phyloP scores from a whole-genome alignment of 192 early-diverging fungal species.

The Entophlyctis luteolus region DNA sequence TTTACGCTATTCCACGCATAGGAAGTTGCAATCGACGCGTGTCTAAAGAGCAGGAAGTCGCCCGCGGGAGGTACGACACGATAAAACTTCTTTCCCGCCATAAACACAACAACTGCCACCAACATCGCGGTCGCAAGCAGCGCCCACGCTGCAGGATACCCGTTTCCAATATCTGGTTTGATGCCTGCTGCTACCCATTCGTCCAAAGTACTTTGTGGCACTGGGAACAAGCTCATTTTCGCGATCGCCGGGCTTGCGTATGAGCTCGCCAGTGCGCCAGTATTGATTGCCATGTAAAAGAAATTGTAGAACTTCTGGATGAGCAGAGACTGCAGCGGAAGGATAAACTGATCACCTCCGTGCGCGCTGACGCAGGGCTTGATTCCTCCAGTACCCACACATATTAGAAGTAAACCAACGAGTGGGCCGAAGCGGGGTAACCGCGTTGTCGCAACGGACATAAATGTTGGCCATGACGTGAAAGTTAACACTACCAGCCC shows the following conservation, averaged over 20 bases:
- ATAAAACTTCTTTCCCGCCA: slow-evolving; percentile 50
- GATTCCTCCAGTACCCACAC: slow-evolving; percentile 62
- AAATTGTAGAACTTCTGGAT: slow-evolving; percentile 56
- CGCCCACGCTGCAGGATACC: slow-evolving; percentile 45
- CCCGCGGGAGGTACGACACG: slow-evolving; percentile 62
- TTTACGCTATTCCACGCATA: slow-evolving; percentile 9
- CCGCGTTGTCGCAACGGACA: slow-evolving; percentile 8
- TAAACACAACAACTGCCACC: slow-evolving; percentile 45
- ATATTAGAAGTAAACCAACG: slow-evolving; percentile 44
- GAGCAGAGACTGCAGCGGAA: slow-evolving; percentile 39
- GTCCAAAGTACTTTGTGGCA: background rate
- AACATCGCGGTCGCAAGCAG: slow-evolving; percentile 43
- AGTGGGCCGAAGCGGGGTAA: slow-evolving; percentile 21
- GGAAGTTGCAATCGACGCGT: slow-evolving; percentile 31
- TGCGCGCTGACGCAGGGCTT: slow-evolving; percentile 58
- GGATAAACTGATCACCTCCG: slow-evolving; percentile 58
- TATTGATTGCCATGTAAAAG: slow-evolving; percentile 54
- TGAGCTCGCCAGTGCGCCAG: slow-evolving; percentile 50
- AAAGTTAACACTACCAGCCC: slow-evolving; percentile 51
- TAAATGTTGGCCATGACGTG: slow-evolving; percentile 42
- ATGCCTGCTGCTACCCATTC: background rate
- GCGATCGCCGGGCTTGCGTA: slow-evolving; percentile 44
- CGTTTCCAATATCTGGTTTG: slow-evolving; percentile 30
- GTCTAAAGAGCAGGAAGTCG: slow-evolving; percentile 47
- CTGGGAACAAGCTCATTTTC: background rate